Evolutionary conservation across 148 eudicot species (phyloP).

Genomic region (Camellia granthamiana): DNA sequence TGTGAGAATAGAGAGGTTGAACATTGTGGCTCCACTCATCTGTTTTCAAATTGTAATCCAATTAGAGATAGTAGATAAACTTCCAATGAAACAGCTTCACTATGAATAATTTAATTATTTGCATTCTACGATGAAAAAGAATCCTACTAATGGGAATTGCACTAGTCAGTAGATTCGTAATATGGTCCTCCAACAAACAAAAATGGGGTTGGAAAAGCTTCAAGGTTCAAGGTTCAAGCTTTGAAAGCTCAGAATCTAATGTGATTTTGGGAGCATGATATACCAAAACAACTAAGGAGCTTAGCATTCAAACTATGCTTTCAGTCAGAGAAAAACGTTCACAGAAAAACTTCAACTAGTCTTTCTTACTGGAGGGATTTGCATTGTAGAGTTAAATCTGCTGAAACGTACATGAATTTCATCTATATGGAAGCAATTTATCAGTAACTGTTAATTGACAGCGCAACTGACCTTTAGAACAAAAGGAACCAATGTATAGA

Average conservation of each 20-base stretch:
- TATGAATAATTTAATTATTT: neutral
- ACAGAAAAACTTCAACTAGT: neutral
- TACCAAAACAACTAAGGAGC: neutral
- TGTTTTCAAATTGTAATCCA: conserved; percentile 18
- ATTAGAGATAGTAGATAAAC: neutral
- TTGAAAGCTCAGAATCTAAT: neutral
- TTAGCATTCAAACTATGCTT: neutral
- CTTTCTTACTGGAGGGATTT: neutral
- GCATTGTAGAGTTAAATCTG: neutral
- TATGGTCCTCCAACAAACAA: neutral
- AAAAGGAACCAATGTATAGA: conserved; percentile 58
- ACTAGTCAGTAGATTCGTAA: neutral
- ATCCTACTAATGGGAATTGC: neutral
- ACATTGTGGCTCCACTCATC: conserved; percentile 79
- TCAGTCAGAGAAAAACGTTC: neutral
- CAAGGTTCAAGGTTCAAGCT: neutral
- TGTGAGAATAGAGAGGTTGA: conserved; percentile 83
- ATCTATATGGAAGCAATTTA: neutral
- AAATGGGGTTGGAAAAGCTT: neutral
- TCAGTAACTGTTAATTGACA: neutral
- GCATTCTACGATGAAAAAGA: neutral
- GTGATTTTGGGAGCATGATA: neutral
- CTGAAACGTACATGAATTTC: neutral
- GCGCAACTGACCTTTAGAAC: conserved; percentile 61
- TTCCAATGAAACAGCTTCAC: neutral